phyloP scores from a whole-genome alignment of 257 asterid genomes.

The Buddleja alternifolia region DNA sequence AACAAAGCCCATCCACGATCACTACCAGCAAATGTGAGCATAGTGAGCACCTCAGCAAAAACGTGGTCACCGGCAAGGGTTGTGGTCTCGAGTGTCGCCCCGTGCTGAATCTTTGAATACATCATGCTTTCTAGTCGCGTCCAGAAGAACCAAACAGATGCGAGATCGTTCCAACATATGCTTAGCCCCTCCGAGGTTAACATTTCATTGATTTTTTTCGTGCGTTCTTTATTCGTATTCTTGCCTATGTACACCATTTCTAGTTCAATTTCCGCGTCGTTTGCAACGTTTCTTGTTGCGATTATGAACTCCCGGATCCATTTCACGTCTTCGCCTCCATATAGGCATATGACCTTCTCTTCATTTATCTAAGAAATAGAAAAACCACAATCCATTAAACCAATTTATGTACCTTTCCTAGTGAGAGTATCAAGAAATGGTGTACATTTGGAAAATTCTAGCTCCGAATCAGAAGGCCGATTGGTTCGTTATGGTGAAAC shows the following conservation, averaged over 20 bases:
- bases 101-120: conserved; percentile 62
- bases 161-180: conserved; percentile 51
- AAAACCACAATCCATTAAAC: not conserved
- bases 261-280: conserved; percentile 37
- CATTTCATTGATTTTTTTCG: conserved; percentile 33
- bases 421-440: no score
- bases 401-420: no score
- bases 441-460: no score
- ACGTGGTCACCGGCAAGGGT: conserved; percentile 44
- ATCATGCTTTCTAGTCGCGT: conserved; percentile 81
- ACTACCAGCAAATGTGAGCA: conserved; percentile 60
- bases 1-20: conserved; percentile 83
- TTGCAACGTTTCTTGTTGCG: conserved; percentile 39
- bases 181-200: conserved; percentile 42
- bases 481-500: no score
- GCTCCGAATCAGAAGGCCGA: no score
- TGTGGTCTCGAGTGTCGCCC: conserved; percentile 36
- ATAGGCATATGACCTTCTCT: conserved; percentile 60
- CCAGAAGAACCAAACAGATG: conserved; percentile 74
- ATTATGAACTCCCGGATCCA: conserved; percentile 60
- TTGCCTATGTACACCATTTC: conserved; percentile 78
- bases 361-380: conserved; percentile 45
- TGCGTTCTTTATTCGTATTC: conserved; percentile 41
- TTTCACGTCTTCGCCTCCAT: conserved; percentile 74
- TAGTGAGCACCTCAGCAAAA: conserved; percentile 58